Evolutionary conservation across 257 asterid species (phyloP).

Genomic region (Lantana camara): DNA sequence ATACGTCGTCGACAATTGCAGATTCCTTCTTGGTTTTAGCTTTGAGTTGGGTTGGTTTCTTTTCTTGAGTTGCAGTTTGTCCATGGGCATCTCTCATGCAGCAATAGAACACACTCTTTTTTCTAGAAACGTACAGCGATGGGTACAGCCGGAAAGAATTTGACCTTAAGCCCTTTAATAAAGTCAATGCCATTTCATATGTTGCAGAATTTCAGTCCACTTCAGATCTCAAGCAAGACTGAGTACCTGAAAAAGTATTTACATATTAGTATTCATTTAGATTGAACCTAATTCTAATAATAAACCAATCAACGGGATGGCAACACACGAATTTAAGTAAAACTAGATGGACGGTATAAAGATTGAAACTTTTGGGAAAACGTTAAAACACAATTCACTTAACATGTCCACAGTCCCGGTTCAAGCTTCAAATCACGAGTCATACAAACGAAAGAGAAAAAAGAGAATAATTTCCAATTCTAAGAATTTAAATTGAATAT

Average conservation of each 20-base stretch:
- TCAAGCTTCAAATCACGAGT: not conserved
- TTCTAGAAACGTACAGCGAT: conserved; percentile 55
- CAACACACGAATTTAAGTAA: conserved; percentile 2
- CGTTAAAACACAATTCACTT: not conserved
- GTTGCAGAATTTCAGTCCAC: conserved; percentile 10
- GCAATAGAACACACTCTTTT: conserved; percentile 44
- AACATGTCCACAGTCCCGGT: conserved; percentile 4
- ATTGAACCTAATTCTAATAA: conserved; percentile 5
- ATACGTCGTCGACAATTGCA: conserved; percentile 45
- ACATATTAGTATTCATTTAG: not conserved
- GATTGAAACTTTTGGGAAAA: conserved; percentile 8
- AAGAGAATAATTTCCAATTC: not conserved
- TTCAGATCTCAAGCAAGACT: conserved; percentile 25
- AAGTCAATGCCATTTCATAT: conserved; percentile 67
- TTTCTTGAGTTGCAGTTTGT: conserved; percentile 62
- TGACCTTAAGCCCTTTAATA: conserved; percentile 70
- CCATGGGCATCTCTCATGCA: conserved; percentile 47
- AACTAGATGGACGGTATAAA: not conserved
- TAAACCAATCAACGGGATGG: not conserved
- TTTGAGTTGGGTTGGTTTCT: conserved; percentile 49
- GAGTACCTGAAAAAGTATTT: conserved; percentile 25
- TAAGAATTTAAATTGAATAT: not conserved
- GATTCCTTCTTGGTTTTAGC: conserved; percentile 42
- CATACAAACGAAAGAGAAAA: not conserved
- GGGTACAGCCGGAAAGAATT: conserved; percentile 55